Conservation (phyloP, 2,329 filamentous ascomycete genomes). For the Sporothrix brunneoviolacea region DNA sequence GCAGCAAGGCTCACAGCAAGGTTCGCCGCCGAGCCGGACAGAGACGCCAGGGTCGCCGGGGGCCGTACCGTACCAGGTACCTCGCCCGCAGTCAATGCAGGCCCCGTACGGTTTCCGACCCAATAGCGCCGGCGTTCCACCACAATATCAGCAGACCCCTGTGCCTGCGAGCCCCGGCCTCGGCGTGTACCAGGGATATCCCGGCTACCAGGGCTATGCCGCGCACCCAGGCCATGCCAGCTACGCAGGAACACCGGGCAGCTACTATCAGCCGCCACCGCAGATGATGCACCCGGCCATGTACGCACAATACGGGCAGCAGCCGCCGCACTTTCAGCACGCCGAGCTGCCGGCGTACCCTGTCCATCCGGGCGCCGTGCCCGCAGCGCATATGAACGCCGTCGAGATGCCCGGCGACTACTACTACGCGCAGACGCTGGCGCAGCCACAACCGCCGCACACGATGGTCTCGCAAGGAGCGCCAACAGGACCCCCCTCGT, state of each 20-base stretch:
- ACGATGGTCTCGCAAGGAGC: conserved; percentile 20
- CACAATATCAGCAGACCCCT: conserved; percentile 16
- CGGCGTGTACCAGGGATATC: neutral
- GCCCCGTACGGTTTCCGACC: conserved; percentile 22
- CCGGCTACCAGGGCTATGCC: conserved; percentile 7
- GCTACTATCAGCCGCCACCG: conserved; percentile 23
- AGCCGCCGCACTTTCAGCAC: conserved; percentile 21
- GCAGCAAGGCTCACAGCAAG: conserved; percentile 18
- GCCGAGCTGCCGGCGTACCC: conserved; percentile 33
- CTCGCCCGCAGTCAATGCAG: conserved; percentile 32
- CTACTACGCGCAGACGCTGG: conserved; percentile 31
- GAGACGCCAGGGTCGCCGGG: conserved; percentile 23
- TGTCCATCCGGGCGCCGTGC: conserved; percentile 12
- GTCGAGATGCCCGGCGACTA: conserved; percentile 44
- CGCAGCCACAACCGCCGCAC: conserved; percentile 6
- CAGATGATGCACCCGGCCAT: conserved; percentile 12
- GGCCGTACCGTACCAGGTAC: conserved; percentile 33
- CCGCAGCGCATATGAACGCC: conserved; percentile 7
- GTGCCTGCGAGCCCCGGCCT: too few species aligned
- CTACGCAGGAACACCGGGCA: conserved; percentile 16
- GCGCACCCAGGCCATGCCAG: conserved; percentile 1
- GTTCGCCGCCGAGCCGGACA: conserved; percentile 2
- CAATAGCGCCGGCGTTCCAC: conserved; percentile 26
- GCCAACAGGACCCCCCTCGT: conserved; percentile 19
- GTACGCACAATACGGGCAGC: conserved; percentile 2